phyloP scores from a whole-genome alignment of 2,329 filamentous ascomycete genomes.

The Ophiostoma populinum region DNA sequence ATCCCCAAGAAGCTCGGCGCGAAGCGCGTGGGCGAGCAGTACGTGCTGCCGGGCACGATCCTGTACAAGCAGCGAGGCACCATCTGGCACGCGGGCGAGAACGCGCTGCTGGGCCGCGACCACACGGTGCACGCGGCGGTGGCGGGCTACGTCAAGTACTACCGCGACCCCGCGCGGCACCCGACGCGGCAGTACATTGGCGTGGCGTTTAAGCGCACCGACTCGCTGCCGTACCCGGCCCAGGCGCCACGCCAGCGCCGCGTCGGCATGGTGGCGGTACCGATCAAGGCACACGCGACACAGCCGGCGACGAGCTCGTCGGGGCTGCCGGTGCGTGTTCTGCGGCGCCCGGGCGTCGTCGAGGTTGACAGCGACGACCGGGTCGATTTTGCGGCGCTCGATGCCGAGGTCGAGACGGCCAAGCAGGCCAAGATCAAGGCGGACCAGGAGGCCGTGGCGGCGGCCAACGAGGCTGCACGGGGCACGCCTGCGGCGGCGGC shows the following conservation, averaged over 20 bases:
- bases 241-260: slow-evolving; percentile 59
- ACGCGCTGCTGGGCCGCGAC: slow-evolving; percentile 85
- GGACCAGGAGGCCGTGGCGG: slow-evolving; percentile 1
- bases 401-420: background rate
- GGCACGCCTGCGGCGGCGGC: background rate
- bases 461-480: background rate
- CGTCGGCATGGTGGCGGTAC: slow-evolving; percentile 50
- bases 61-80: slow-evolving; percentile 95
- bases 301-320: slow-evolving; percentile 19
- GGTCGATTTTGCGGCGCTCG: slow-evolving; percentile 1
- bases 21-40: slow-evolving; percentile 84
- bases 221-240: slow-evolving; percentile 58
- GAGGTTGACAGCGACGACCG: slow-evolving; percentile 4
- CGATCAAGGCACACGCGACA: slow-evolving; percentile 19
- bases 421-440: background rate
- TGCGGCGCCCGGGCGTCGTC: slow-evolving; percentile 14
- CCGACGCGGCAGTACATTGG: slow-evolving; percentile 89
- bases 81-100: slow-evolving; percentile 87
- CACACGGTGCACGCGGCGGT: slow-evolving; percentile 85
- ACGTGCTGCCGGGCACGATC: slow-evolving; percentile 90
- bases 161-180: slow-evolving; percentile 69
- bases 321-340: slow-evolving; percentile 18
- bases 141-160: slow-evolving; percentile 90
- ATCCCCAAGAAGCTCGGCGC: slow-evolving; percentile 75
- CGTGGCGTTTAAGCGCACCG: slow-evolving; percentile 68